A percentile compares a stretch with the other conserved stretches of the same genome.
Evolutionary conservation across 2,329 filamentous ascomycete genomes (phyloP).

Genomic region (Rhexocercosporidium sp.): DNA sequence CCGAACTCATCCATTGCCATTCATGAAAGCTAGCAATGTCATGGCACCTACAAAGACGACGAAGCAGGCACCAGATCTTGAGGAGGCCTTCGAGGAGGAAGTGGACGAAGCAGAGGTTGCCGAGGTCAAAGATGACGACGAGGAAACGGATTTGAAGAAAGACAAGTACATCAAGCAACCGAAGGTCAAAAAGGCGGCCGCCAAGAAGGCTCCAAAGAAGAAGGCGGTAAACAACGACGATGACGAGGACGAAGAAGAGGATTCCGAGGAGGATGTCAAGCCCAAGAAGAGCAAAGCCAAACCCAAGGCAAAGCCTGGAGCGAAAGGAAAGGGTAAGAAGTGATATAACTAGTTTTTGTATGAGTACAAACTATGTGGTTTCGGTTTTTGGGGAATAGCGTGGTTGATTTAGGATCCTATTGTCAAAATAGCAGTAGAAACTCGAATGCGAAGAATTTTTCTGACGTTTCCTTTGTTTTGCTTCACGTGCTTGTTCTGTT

Average conservation of each 20-base stretch:
- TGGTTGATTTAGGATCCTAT: not conserved
- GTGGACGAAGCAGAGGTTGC: constrained; percentile 61
- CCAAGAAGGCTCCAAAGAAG: constrained; percentile 51
- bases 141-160: constrained; percentile 83
- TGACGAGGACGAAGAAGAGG: constrained; percentile 35
- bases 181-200: constrained; percentile 69
- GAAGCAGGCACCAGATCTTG: constrained; percentile 86
- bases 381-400: not conserved
- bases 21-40: constrained; percentile 89
- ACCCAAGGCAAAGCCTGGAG: constrained; percentile 31
- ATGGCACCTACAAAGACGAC: constrained; percentile 71
- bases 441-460: not conserved
- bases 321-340: constrained; percentile 39
- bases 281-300: constrained; percentile 36
- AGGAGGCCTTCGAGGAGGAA: constrained; percentile 94
- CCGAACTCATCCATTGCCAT: constrained; percentile 86
- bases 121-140: constrained; percentile 68
- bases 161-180: constrained; percentile 96
- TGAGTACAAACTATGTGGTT: not conserved
- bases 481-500: not conserved
- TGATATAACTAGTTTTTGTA: constrained; percentile 5
- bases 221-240: constrained; percentile 33
- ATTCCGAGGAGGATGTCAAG: constrained; percentile 32
- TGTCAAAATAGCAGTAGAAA: not conserved
- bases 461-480: not conserved